Percentiles rank a stretch among this genome's conserved stretches.
These are phyloP conservation scores for Penicillium brevicompactum DNA, from an alignment of 2,329 filamentous ascomycete genomes.

Conservation along the genomic window DNA sequence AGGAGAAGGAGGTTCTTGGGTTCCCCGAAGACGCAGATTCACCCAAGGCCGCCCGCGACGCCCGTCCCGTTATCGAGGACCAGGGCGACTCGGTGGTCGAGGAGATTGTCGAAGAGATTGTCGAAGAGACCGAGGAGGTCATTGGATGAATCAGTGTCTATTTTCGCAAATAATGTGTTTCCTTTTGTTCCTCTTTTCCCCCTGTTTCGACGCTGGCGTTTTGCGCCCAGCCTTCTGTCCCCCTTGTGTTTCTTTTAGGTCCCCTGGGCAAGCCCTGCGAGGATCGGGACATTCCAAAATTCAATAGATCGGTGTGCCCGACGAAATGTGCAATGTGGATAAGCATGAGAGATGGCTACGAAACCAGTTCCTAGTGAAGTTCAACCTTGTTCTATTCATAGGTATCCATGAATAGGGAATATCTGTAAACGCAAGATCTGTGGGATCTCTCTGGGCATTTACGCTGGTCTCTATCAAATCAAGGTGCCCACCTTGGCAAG, in stretches of 20 bases:
- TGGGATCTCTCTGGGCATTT: background rate
- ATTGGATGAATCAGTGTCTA: constrained; percentile 39
- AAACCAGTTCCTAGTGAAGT: constrained; percentile 18
- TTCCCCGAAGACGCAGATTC: constrained; percentile 67
- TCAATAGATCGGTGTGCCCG: constrained; percentile 26
- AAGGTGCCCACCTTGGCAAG: too few species aligned
- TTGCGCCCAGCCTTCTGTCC: constrained; percentile 28
- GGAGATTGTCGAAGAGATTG: constrained; percentile 82
- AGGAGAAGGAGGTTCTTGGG: constrained; percentile 70
- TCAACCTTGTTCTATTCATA: constrained; percentile 6
- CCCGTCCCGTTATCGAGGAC: constrained; percentile 60
- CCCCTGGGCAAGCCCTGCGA: constrained; percentile 21
- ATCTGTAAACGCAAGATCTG: background rate
- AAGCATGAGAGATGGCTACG: constrained; percentile 34
- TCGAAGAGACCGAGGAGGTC: constrained; percentile 82
- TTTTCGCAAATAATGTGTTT: constrained; percentile 36
- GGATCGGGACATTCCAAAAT: constrained; percentile 30
- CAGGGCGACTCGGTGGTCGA: constrained; percentile 80
- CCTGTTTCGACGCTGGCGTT: constrained; percentile 27
- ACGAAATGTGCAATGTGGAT: constrained; percentile 33
- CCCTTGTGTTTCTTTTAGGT: constrained; percentile 31
- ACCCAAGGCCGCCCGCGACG: constrained; percentile 52
- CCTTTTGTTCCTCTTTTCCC: constrained; percentile 28
- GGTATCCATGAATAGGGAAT: too few species aligned
- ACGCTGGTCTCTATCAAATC: too few species aligned